Evolutionary conservation across 2,329 filamentous ascomycete species (phyloP), one percentile per base, ranked within the genome.

Genomic region (Alternaria conjuncta): DNA sequence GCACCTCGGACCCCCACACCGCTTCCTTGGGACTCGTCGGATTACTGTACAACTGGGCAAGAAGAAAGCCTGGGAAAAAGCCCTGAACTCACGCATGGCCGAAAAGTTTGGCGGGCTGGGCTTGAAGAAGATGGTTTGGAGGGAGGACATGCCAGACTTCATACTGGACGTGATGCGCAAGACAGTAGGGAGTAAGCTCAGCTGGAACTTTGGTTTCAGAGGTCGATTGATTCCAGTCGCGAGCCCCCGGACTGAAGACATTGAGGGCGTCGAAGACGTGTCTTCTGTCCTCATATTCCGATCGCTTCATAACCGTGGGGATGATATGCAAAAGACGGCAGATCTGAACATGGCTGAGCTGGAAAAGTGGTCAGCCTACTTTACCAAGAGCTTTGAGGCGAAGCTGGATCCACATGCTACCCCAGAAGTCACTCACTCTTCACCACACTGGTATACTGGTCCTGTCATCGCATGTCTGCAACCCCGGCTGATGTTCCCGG

Each of bases 111-210:
- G 20, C 36, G 69, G 4, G 71, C 78, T 55, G 2, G 69, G 79
- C 12, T 61, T 78, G 21, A 74, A 70, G 26, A 71, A 72, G 6
- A 57, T 84, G 12, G 73, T 83, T 1, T 86, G 84, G 84, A 78
- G 83, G 13, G 72, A 81, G 54, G 83, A 86, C 68, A 85, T 86
- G 81, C 71, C 82, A 4, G 74, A 78, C 4, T 78, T 84, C 49
- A 69, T 85, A 4, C 66, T 82, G 0, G 67, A 65, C 7, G 64
- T 79, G 49, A 74, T 85, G 72, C 77, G 78, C 20, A 75, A 71
- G 47, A 73, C 79, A 10, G 73, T 79, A 0, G 50, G 78, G 8
- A 78, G 75, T 55, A 74, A 76, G n/a, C 64, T 86, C 47, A 74
- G 76, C 43, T 79, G 74, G 62, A 74, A 67, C 53, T 76, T 78